Conservation (phyloP, 805 yeast species). For the Lachancea sp. region DNA sequence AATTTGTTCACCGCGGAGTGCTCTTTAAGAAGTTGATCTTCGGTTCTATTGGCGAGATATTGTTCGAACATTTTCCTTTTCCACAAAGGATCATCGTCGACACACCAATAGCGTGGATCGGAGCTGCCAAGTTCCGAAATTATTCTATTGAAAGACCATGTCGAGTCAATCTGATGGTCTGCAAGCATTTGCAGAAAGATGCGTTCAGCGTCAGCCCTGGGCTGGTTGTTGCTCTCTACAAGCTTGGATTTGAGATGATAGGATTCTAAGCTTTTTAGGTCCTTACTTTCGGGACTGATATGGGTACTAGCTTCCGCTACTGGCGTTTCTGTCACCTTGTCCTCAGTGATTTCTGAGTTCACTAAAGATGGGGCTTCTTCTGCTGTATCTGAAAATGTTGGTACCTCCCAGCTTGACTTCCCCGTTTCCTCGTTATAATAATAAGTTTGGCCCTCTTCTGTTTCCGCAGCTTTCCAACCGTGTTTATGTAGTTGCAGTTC, state of each 20-base stretch:
- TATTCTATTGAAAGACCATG: constrained; percentile 68
- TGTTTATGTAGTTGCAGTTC: constrained; percentile 45
- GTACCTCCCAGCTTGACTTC: constrained; percentile 78
- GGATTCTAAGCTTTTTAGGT: constrained; percentile 1
- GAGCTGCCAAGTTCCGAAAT: constrained; percentile 47
- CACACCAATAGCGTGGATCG: constrained; percentile 62
- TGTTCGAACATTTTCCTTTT: constrained; percentile 61
- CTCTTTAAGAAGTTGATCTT: constrained; percentile 47
- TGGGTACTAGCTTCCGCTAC: not conserved
- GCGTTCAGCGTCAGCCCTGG: constrained; percentile 36
- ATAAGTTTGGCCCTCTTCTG: constrained; percentile 56
- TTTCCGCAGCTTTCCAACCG: constrained; percentile 46
- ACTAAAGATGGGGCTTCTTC: constrained; percentile 7
- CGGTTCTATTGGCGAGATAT: constrained; percentile 46
- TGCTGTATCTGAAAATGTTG: constrained; percentile 29
- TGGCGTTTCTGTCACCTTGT: not conserved
- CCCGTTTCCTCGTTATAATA: constrained; percentile 61
- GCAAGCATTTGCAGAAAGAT: constrained; percentile 48
- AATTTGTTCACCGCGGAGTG: constrained; percentile 49
- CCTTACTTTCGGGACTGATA: not conserved
- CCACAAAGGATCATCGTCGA: constrained; percentile 49
- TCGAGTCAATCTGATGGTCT: constrained; percentile 54
- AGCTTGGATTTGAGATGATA: constrained; percentile 26
- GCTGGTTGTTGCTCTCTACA: constrained; percentile 21
- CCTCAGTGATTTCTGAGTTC: not conserved